A percentile compares a stretch with the other conserved stretches of the same genome.
phyloP scores from a whole-genome alignment of 176 grass and related monocot species.

The Microstegium vimineum region DNA sequence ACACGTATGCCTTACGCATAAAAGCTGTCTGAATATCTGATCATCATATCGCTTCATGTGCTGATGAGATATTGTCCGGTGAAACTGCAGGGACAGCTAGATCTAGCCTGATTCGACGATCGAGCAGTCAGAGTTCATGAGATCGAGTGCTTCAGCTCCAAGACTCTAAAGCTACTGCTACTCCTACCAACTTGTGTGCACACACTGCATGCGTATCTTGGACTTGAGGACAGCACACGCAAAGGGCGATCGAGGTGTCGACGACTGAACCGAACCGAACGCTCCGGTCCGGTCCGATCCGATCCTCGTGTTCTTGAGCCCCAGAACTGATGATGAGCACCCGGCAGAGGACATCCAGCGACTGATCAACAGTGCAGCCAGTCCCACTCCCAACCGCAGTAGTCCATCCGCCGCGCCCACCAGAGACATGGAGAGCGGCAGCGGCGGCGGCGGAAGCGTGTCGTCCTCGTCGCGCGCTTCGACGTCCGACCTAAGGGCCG shows the following conservation, averaged over 20 bases:
- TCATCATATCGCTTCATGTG: slow-evolving; percentile 7
- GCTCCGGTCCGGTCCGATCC: neutral
- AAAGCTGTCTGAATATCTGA: neutral
- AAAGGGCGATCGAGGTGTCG: slow-evolving; percentile 1
- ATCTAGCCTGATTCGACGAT: neutral
- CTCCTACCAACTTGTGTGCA: neutral
- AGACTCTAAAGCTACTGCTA: neutral
- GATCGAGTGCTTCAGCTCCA: slow-evolving; percentile 5
- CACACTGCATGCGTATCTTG: neutral
- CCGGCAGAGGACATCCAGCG: slow-evolving; percentile 27
- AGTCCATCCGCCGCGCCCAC: neutral
- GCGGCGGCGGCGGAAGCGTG: neutral
- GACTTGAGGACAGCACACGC: neutral
- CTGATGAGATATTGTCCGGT: neutral
- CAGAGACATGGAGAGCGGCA: slow-evolving; percentile 26
- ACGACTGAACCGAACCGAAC: neutral
- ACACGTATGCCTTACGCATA: slow-evolving; percentile 17
- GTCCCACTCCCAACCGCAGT: neutral
- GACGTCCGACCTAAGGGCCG: neutral
- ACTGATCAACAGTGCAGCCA: slow-evolving; percentile 23
- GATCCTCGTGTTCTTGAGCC: slow-evolving; percentile 36
- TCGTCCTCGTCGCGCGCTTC: neutral
- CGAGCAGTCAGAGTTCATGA: neutral
- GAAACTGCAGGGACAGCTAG: neutral
- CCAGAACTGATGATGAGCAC: slow-evolving; percentile 29